Conservation (phyloP, 2,329 filamentous ascomycete genomes). For the Claviceps africana region DNA sequence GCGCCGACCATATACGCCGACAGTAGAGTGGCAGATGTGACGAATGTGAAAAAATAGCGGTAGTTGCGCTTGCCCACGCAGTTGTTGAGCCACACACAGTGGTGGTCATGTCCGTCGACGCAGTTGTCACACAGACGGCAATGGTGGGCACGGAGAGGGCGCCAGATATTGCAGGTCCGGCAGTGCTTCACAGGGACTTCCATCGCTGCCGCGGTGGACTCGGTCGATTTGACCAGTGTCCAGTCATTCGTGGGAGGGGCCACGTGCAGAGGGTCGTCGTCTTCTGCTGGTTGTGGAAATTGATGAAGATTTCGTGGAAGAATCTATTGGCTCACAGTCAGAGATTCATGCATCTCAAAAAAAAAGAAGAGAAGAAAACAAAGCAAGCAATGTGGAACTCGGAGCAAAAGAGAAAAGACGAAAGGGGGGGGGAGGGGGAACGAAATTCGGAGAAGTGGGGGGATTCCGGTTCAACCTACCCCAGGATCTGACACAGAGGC, state of each 20-base stretch:
- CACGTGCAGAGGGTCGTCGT: slow-evolving; percentile 67
- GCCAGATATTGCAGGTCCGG: slow-evolving; percentile 95
- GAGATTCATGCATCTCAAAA: neutral
- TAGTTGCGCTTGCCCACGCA: slow-evolving; percentile 95
- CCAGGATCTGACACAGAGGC: slow-evolving; percentile 87
- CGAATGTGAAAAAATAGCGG: slow-evolving; percentile 91
- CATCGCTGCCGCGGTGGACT: slow-evolving; percentile 69
- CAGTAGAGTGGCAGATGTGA: slow-evolving; percentile 64
- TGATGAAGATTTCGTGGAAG: slow-evolving; percentile 82
- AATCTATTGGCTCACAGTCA: slow-evolving; percentile 42
- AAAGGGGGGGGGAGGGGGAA: neutral
- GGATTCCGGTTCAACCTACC: slow-evolving; percentile 42
- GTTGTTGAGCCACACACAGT: slow-evolving; percentile 98
- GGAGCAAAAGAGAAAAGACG: neutral
- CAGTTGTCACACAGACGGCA: slow-evolving; percentile 96
- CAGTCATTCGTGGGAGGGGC: slow-evolving; percentile 85
- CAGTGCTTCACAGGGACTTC: slow-evolving; percentile 98
- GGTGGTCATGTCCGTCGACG: slow-evolving; percentile 92
- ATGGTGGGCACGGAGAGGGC: slow-evolving; percentile 87
- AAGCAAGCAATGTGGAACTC: no score
- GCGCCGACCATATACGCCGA: slow-evolving; percentile 62
- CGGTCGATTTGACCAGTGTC: slow-evolving; percentile 76
- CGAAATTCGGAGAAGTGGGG: no score
- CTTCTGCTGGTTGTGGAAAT: slow-evolving; percentile 61
- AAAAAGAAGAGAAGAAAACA: neutral